These are phyloP conservation scores for Globisporangium alternatum DNA, from an alignment of 352 stramenopile species.

Conservation along the genomic window DNA sequence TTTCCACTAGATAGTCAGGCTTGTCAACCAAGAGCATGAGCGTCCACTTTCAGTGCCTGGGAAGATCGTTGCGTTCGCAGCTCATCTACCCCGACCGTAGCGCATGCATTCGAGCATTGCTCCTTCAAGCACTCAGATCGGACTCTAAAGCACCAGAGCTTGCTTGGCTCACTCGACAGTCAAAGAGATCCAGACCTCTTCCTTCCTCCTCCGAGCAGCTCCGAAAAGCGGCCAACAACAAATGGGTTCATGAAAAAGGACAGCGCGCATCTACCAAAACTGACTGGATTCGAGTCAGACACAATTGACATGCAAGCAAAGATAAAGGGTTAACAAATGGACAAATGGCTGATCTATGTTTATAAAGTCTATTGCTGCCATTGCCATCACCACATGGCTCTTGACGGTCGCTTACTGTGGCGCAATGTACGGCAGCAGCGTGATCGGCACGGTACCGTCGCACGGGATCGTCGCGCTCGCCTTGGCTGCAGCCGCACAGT, in stretches of 20 bases:
- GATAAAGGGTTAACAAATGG: neutral
- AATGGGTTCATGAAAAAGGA: conserved; percentile 4
- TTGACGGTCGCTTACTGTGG: conserved; percentile 7
- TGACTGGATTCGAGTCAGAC: conserved; percentile 5
- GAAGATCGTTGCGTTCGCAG: neutral
- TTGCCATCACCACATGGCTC: too few relatives aligned
- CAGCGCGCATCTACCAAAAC: neutral
- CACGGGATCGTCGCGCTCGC: conserved; percentile 5
- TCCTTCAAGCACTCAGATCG: too few relatives aligned
- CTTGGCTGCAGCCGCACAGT: conserved; percentile 17
- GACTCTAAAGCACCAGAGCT: too few relatives aligned
- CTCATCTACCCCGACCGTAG: neutral
- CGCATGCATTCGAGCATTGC: too few relatives aligned
- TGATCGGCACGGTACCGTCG: conserved; percentile 6
- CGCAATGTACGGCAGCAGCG: conserved; percentile 13
- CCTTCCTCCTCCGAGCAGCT: neutral
- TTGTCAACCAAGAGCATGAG: neutral
- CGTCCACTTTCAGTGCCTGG: neutral
- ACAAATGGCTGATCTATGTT: neutral
- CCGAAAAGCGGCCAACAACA: too few relatives aligned
- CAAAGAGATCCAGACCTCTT: neutral
- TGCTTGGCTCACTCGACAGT: neutral
- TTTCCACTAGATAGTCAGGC: neutral
- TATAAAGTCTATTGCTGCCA: too few relatives aligned
- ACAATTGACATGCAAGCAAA: neutral